Percentiles rank a stretch among this genome's conserved stretches.
phyloP scores from a whole-genome alignment of 805 yeast species.

The Zygotorulaspora danielsina region DNA sequence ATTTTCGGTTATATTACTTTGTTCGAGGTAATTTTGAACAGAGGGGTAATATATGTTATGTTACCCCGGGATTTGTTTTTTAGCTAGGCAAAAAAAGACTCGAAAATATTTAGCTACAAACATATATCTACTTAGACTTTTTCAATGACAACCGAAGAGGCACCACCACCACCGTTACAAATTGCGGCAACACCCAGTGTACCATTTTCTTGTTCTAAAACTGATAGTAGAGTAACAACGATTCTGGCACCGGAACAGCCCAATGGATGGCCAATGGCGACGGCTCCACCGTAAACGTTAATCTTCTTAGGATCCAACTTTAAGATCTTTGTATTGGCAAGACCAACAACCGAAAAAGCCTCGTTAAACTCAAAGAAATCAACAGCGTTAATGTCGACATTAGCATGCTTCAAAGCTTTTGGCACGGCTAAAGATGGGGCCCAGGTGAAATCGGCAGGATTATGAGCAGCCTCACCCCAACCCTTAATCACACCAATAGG shows the following conservation, averaged over 20 bases:
- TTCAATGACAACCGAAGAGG: conserved; percentile 87
- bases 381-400: conserved; percentile 56
- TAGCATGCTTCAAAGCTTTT: conserved; percentile 89
- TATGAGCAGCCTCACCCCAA: conserved; percentile 98
- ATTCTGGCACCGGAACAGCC: conserved; percentile 97
- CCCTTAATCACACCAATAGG: conserved; percentile 88
- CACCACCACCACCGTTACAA: conserved; percentile 99
- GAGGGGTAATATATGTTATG: too few species aligned
- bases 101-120: neutral
- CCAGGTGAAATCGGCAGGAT: conserved; percentile 92
- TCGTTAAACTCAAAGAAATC: conserved; percentile 96
- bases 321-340: conserved; percentile 77
- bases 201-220: conserved; percentile 78
- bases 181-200: conserved; percentile 92
- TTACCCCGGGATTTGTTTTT: too few species aligned
- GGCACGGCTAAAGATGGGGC: conserved; percentile 95
- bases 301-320: conserved; percentile 61
- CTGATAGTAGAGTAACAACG: conserved; percentile 77
- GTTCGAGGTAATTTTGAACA: neutral
- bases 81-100: neutral
- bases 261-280: conserved; percentile 90
- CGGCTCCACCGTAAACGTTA: conserved; percentile 93
- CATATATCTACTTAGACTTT: conserved; percentile 38
- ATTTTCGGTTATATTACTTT: neutral
- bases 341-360: conserved; percentile 95